Base-by-base conservation (phyloP, 495 filamentous ascomycete species). In the Hyaloscypha finlandica region DNA sequence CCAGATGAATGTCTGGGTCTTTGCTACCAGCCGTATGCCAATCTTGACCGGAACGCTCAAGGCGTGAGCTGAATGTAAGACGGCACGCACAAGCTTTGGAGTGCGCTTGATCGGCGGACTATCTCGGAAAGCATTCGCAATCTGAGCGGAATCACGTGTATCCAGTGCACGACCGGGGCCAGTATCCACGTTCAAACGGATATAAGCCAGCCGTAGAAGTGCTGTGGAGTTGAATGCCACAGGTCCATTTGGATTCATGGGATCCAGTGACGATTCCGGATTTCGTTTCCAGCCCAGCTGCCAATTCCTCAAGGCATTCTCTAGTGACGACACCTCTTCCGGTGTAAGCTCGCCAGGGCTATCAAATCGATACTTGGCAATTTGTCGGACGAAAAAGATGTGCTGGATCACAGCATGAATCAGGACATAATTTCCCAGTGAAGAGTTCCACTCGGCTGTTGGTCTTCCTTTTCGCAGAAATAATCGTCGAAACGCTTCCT, bases 361-460 rank as follows among this genome's bases (percentile, higher is more conserved):
- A 87, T 81, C 33, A 87, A 84, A 6, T 85, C 78, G 6, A 81
- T 77, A 8, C 82, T 83, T 39, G 85, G 81, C 82, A 5, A 85
- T 84, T 67, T 90, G 85, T 62, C 87, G 88, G 45, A 88, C 79
- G 19, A 89, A 62, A 74, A 85, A 90, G 31, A 91, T 89, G 59
- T 89, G 86, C 66, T 91, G 89, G 19, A 90, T 80, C 60, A 91
- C 72, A 0, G 86, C 88, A 68, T 89, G 86, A 39, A 91, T 89
- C 3, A 91, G 81, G 5, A 89, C 81, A 67, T 90, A 89, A 67
- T 87, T 86, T n/a, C 87, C 88, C 1, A 90, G 79, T 1, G 87
- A 86, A 6, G 87, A 87, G 31, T 57, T 74, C 74, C 79, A 67
- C 83, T 82, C 8, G 83, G 75, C 5, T 81, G 81, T 66, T 84